Percentiles rank a stretch among this genome's conserved stretches.
Evolutionary conservation across 192 early-diverging fungal genomes (phyloP).

Genomic region (Mortierella claussenii): DNA sequence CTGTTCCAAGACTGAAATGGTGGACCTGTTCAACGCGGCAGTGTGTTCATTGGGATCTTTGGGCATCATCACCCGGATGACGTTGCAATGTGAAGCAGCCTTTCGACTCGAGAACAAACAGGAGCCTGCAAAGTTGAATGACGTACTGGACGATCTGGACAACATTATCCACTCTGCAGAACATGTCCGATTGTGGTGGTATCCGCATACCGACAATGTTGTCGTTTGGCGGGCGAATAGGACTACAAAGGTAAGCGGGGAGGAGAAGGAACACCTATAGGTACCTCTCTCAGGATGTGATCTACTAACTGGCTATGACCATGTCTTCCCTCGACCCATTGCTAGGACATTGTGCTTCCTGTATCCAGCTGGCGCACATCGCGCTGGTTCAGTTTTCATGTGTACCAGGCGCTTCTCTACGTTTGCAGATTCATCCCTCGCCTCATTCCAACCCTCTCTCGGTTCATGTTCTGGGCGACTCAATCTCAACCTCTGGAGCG

Average conservation of each 20-base stretch:
- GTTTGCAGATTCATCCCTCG: slow-evolving; percentile 61
- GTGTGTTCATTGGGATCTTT: slow-evolving; percentile 74
- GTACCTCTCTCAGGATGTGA: too few species aligned
- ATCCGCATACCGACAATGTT: slow-evolving; percentile 76
- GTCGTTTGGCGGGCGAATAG: slow-evolving; percentile 77
- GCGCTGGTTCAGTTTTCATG: slow-evolving; percentile 51
- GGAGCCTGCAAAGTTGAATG: slow-evolving; percentile 64
- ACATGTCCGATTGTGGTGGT: slow-evolving; percentile 85
- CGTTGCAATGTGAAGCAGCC: slow-evolving; percentile 71
- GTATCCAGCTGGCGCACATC: slow-evolving; percentile 18
- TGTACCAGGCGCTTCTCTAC: slow-evolving; percentile 69
- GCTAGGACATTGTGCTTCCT: slow-evolving; percentile 3
- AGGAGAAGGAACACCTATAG: too few species aligned
- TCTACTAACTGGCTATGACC: too few species aligned
- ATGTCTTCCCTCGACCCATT: too few species aligned
- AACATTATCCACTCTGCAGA: slow-evolving; percentile 69
- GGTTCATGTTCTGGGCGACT: slow-evolving; percentile 64
- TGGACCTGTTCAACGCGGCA: slow-evolving; percentile 73
- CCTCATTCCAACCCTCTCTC: slow-evolving; percentile 60
- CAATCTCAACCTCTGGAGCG: slow-evolving; percentile 59
- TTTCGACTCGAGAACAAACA: slow-evolving; percentile 77
- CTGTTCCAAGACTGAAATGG: slow-evolving; percentile 59
- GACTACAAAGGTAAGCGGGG: slow-evolving; percentile 58
- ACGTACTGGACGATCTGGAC: slow-evolving; percentile 63
- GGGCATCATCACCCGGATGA: slow-evolving; percentile 74